A percentile compares a stretch with the other conserved stretches of the same genome.
Evolutionary conservation across 768 basidiomycete genomes (phyloP).

Genomic region (Russula virescens): DNA sequence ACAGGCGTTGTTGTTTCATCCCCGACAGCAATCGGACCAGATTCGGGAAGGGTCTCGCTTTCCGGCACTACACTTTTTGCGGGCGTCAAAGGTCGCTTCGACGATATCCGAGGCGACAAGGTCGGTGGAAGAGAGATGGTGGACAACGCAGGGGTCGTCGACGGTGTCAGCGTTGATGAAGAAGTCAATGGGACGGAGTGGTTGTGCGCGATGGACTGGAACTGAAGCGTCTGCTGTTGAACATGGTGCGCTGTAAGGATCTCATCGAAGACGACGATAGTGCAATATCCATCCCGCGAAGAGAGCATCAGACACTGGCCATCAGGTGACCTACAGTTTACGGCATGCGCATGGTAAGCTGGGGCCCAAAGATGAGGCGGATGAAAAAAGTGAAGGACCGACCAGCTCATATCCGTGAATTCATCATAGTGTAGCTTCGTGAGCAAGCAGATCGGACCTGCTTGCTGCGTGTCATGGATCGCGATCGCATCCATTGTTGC

Average conservation of each 20-base stretch:
- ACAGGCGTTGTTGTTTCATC: background rate
- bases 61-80: conserved; percentile 17
- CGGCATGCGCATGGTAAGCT: background rate
- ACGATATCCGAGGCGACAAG: conserved; percentile 21
- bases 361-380: background rate
- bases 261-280: conserved; percentile 91
- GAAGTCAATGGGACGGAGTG: conserved; percentile 61
- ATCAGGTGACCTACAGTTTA: conserved; percentile 76
- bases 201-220: conserved; percentile 86
- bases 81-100: conserved; percentile 31
- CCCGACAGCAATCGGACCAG: conserved; percentile 25
- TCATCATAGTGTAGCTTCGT: conserved; percentile 96
- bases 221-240: conserved; percentile 85
- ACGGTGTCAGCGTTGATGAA: conserved; percentile 34
- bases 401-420: conserved; percentile 97
- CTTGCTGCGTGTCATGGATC: conserved; percentile 96
- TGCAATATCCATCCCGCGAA: conserved; percentile 96
- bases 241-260: conserved; percentile 82
- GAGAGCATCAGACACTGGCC: conserved; percentile 90
- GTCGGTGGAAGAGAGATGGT: conserved; percentile 21
- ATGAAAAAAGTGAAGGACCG: conserved; percentile 30
- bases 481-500: conserved; percentile 94
- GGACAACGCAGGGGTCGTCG: conserved; percentile 34
- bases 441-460: conserved; percentile 83
- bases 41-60: conserved; percentile 12